phyloP scores from a whole-genome alignment of 768 basidiomycete genomes.

The Psilocybe azurescens region DNA sequence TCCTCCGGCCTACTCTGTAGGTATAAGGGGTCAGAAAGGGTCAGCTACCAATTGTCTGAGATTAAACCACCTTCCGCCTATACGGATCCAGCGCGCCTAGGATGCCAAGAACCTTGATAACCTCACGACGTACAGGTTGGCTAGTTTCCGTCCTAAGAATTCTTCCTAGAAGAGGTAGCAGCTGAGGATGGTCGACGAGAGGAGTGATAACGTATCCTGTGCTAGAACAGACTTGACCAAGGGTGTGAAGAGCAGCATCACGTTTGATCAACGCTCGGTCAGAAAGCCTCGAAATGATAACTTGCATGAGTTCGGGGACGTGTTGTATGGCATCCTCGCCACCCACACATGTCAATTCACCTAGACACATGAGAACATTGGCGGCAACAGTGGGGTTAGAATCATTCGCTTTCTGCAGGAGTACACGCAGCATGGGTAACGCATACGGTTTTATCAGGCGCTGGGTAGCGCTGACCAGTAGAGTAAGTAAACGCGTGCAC shows the following conservation, averaged over 20 bases:
- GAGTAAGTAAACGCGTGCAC: too few relatives aligned
- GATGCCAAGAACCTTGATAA: slow-evolving; percentile 94
- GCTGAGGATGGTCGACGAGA: slow-evolving; percentile 87
- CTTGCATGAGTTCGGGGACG: slow-evolving; percentile 85
- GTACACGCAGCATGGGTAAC: too few relatives aligned
- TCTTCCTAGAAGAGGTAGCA: slow-evolving; percentile 83
- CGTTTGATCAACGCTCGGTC: slow-evolving; percentile 89
- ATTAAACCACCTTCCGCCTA: slow-evolving; percentile 78
- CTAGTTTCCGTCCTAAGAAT: slow-evolving; percentile 84
- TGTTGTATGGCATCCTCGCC: too few relatives aligned
- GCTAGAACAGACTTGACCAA: slow-evolving; percentile 95
- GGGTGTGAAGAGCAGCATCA: slow-evolving; percentile 91
- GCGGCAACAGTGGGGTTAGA: too few relatives aligned
- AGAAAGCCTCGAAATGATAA: slow-evolving; percentile 88
- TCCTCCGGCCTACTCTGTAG: slow-evolving; percentile 64
- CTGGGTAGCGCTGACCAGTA: too few relatives aligned
- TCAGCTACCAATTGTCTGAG: neutral
- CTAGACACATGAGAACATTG: too few relatives aligned
- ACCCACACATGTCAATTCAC: too few relatives aligned
- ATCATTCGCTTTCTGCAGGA: too few relatives aligned
- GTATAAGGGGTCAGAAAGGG: slow-evolving; percentile 7
- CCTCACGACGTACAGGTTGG: slow-evolving; percentile 78
- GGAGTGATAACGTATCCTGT: slow-evolving; percentile 95
- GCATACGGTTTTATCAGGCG: too few relatives aligned
- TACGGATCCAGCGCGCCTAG: slow-evolving; percentile 97